Base-by-base conservation (phyloP, 345 rosid genomes). In the Brassica incana region DNA sequence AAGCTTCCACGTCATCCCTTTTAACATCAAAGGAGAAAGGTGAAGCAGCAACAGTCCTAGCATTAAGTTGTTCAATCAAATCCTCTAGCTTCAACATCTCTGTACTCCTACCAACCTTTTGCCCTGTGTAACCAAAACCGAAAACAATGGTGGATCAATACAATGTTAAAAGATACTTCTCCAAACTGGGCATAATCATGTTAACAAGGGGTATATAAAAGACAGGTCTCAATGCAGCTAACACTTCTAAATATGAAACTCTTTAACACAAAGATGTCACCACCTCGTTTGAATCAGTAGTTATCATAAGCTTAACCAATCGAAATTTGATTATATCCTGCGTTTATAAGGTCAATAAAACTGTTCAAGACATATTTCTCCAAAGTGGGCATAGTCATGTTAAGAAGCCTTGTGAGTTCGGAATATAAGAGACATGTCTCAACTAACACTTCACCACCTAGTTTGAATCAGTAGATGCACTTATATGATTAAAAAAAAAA, bases 31-130 rank as follows among this genome's bases (percentile, higher is more conserved):
- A 89, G 18, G 84, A 78, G 33, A 95, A 76, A 0, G 98, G 97
- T 25, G 97, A 87, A 11, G 85, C 97, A 78, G 95, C 88, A 77
- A 95, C 69, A 16, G 99, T 92, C 85, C 91, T 88, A 36, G 66
- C 71, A 65, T 92, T 92, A 65, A 91, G 85, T 74, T 95, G 94
- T 81, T 90, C 93, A 23, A 88, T 76, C 79, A 87, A 85, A 71
- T 90, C 97, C 75, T 90, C 97, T 1, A 88, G 86, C 80, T 88
- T 86, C 73, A 85, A 74, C 73, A 95, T 74, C 35, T 84, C 88
- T 48, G 90, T 74, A 69, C 84, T 70, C 80, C 99, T 87, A 77
- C 99, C 97, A 77, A 95, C 93, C 80, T 78, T 91, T 80, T 59
- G 88, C 58, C 99, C 98, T 95, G 85, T 62, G 38, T 75, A 61